Evolutionary conservation across 2,329 filamentous ascomycete genomes (phyloP).

Genomic region (Trichoderma lentiforme): DNA sequence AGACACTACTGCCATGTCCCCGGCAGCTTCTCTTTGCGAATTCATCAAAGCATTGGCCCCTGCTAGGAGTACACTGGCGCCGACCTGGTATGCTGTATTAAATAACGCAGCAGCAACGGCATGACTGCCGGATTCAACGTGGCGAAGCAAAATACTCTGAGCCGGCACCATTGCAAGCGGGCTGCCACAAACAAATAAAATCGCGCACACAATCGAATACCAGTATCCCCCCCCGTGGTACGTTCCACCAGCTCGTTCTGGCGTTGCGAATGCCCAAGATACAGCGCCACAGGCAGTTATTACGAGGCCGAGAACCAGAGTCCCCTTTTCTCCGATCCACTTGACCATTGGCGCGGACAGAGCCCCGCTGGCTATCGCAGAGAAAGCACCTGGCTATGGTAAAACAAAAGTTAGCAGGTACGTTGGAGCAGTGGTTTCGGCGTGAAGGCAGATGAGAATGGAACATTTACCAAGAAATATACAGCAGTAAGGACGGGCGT

Average conservation of each 20-base stretch:
- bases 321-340: background rate
- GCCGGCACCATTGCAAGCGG: background rate
- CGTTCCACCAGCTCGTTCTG: background rate
- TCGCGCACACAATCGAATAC: background rate
- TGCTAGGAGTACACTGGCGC: background rate
- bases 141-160: background rate
- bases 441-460: background rate
- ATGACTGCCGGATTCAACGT: background rate
- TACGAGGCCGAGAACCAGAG: background rate
- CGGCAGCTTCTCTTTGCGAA: background rate
- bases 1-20: background rate
- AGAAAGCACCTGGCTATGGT: background rate
- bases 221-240: background rate
- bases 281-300: background rate
- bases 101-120: background rate
- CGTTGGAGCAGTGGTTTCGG: no score
- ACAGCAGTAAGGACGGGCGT: background rate
- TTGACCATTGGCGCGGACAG: background rate
- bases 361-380: background rate
- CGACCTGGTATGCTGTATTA: background rate
- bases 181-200: background rate
- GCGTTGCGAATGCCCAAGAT: background rate
- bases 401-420: background rate
- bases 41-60: background rate
- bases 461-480: background rate